Percentiles rank a stretch among this genome's conserved stretches.
phyloP scores from a whole-genome alignment of 306 rosid genomes.

The Dicorynia guianensis region DNA sequence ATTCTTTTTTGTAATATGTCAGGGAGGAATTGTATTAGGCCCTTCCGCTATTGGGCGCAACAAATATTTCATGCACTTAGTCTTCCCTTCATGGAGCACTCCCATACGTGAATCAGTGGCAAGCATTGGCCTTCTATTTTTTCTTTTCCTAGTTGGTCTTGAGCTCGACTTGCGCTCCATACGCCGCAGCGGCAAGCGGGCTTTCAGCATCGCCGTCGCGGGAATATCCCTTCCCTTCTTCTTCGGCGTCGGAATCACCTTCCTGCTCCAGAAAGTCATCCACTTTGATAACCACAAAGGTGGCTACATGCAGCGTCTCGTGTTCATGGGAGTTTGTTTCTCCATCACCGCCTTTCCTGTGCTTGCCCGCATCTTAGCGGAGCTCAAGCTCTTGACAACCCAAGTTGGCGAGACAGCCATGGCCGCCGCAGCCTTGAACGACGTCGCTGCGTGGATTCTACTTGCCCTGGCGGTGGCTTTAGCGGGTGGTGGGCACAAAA shows the following conservation, averaged over 20 bases:
- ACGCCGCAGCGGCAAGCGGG: slow-evolving; percentile 64
- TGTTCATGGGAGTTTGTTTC: slow-evolving; percentile 81
- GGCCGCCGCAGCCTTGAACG: slow-evolving; percentile 90
- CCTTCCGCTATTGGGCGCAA: slow-evolving; percentile 77
- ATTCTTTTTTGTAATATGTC: neutral
- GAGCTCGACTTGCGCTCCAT: slow-evolving; percentile 69
- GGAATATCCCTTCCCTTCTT: slow-evolving; percentile 75
- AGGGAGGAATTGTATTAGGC: slow-evolving; percentile 88
- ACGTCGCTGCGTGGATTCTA: slow-evolving; percentile 83
- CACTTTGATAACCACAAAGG: slow-evolving; percentile 49
- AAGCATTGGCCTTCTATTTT: slow-evolving; percentile 76
- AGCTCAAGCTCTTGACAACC: slow-evolving; percentile 76
- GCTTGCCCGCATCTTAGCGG: slow-evolving; percentile 83
- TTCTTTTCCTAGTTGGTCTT: slow-evolving; percentile 75
- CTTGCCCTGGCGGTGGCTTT: slow-evolving; percentile 55
- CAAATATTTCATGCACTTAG: slow-evolving; percentile 47
- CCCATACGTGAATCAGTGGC: slow-evolving; percentile 76
- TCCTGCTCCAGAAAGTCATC: slow-evolving; percentile 55
- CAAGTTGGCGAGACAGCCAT: slow-evolving; percentile 76
- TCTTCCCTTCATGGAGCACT: slow-evolving; percentile 78
- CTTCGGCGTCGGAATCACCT: slow-evolving; percentile 63
- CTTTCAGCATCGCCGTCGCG: slow-evolving; percentile 67
- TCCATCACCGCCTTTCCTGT: slow-evolving; percentile 93
- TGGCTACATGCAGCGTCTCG: slow-evolving; percentile 54
- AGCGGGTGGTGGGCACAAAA: slow-evolving; percentile 34